Percentiles rank a stretch among this genome's conserved stretches.
phyloP scores from a whole-genome alignment of 73 alveolate genomes.

The Paramecium sexaurelia region DNA sequence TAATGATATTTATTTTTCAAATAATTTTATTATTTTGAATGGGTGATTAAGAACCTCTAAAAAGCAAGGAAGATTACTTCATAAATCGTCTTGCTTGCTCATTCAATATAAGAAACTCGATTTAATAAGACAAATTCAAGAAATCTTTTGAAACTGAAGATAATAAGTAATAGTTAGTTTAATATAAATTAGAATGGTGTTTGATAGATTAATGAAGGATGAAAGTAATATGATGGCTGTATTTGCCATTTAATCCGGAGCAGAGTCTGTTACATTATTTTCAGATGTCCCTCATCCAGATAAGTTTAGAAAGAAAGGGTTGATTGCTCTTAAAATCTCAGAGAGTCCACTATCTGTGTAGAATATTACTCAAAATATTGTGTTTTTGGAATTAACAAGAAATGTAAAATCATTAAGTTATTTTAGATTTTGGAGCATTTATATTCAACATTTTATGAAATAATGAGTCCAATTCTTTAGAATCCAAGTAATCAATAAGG shows the following conservation, averaged over 20 bases:
- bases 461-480: constrained; percentile 82
- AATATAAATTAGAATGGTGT: constrained; percentile 62
- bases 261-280: constrained; percentile 69
- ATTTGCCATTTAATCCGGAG: constrained; percentile 69
- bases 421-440: constrained; percentile 78
- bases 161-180: constrained; percentile 64
- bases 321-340: constrained; percentile 68
- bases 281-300: constrained; percentile 75
- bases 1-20: constrained; percentile 41
- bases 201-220: constrained; percentile 68
- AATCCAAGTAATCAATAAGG: constrained; percentile 98
- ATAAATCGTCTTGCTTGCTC: constrained; percentile 47
- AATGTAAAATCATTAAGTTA: constrained; percentile 7
- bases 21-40: constrained; percentile 10
- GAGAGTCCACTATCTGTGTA: constrained; percentile 60
- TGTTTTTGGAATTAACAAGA: constrained; percentile 74
- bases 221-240: constrained; percentile 61
- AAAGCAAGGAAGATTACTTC: constrained; percentile 49
- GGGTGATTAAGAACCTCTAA: constrained; percentile 58
- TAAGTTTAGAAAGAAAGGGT: constrained; percentile 77
- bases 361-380: constrained; percentile 69
- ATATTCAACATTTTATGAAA: constrained; percentile 76
- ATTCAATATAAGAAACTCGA: constrained; percentile 24
- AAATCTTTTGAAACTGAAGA: constrained; percentile 75
- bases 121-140: constrained; percentile 68